Percentiles rank a stretch among this genome's conserved stretches.
These are phyloP conservation scores for Phialophora tarda DNA, from an alignment of 2,329 filamentous ascomycete genomes.

Conservation along the genomic window DNA sequence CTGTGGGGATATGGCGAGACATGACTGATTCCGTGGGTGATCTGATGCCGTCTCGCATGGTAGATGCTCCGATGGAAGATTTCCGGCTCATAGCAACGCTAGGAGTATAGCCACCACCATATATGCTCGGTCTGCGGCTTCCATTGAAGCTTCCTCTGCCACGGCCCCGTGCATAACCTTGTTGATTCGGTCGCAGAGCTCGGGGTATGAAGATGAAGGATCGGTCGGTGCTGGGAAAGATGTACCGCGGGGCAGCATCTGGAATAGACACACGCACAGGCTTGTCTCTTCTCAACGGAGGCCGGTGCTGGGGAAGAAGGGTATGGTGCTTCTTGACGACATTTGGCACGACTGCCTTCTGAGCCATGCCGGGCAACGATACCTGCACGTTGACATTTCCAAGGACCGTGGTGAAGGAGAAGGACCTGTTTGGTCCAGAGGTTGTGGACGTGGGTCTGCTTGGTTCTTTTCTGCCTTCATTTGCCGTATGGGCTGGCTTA, in stretches of 20 bases:
- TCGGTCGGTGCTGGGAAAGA: slow-evolving; percentile 85
- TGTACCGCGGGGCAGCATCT: slow-evolving; percentile 75
- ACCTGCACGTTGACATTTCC: slow-evolving; percentile 87
- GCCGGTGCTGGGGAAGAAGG: slow-evolving; percentile 90
- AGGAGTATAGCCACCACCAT: slow-evolving; percentile 82
- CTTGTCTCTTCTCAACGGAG: slow-evolving; percentile 92
- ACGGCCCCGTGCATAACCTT: slow-evolving; percentile 69
- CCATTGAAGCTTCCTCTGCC: slow-evolving; percentile 76
- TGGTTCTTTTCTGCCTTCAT: slow-evolving; percentile 30
- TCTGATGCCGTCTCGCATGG: slow-evolving; percentile 71
- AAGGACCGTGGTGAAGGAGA: slow-evolving; percentile 82
- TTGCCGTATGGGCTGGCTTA: slow-evolving; percentile 22
- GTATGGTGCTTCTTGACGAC: slow-evolving; percentile 89
- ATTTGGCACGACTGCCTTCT: slow-evolving; percentile 72
- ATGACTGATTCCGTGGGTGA: slow-evolving; percentile 81
- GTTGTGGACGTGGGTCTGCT: slow-evolving; percentile 40
- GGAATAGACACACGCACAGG: slow-evolving; percentile 93
- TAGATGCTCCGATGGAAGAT: slow-evolving; percentile 69
- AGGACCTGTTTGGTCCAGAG: slow-evolving; percentile 69
- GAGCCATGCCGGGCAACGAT: slow-evolving; percentile 75
- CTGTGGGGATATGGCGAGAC: slow-evolving; percentile 66
- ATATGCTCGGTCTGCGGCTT: slow-evolving; percentile 79
- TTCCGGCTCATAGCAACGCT: slow-evolving; percentile 87
- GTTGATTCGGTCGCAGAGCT: slow-evolving; percentile 89
- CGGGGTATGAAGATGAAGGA: slow-evolving; percentile 98